Percentiles rank a stretch among this genome's conserved stretches.
These are phyloP conservation scores for Melaleuca alternifolia DNA, from an alignment of 345 rosid genomes.

Conservation along the genomic window DNA sequence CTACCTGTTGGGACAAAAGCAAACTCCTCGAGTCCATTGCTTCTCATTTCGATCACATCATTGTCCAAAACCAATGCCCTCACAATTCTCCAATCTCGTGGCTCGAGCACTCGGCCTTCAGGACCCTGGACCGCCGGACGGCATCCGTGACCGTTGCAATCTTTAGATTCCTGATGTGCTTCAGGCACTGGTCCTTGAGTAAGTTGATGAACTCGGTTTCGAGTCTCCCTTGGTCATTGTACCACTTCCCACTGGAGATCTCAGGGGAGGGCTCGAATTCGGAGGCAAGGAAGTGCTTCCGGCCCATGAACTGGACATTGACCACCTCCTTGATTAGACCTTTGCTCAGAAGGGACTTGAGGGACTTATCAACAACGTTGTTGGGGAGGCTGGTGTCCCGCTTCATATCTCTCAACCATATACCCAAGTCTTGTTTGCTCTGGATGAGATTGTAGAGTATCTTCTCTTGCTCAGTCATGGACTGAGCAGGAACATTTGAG, in stretches of 20 bases:
- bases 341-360: conserved; percentile 32
- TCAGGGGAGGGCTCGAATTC: conserved; percentile 64
- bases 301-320: conserved; percentile 46
- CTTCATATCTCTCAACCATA: conserved; percentile 36
- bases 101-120: conserved; percentile 12
- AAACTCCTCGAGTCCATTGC: conserved; percentile 51
- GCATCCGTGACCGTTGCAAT: conserved; percentile 29
- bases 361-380: conserved; percentile 18
- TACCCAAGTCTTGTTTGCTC: conserved; percentile 53
- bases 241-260: conserved; percentile 80
- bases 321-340: conserved; percentile 50
- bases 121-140: conserved; percentile 21
- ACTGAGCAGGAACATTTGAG: conserved; percentile 8
- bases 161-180: conserved; percentile 14
- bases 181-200: conserved; percentile 30
- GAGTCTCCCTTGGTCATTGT: conserved; percentile 39
- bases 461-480: conserved; percentile 43
- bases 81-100: conserved; percentile 51
- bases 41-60: conserved; percentile 44
- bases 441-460: conserved; percentile 27
- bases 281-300: conserved; percentile 41
- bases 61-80: conserved; percentile 62
- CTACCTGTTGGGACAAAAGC: conserved; percentile 30
- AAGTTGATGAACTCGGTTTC: conserved; percentile 26
- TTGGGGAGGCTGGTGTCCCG: conserved; percentile 25